Evolutionary conservation across 108 stramenopile species (phyloP), one percentile per base, ranked within the genome.

Genomic region (Pseudonitzschia pungens): DNA sequence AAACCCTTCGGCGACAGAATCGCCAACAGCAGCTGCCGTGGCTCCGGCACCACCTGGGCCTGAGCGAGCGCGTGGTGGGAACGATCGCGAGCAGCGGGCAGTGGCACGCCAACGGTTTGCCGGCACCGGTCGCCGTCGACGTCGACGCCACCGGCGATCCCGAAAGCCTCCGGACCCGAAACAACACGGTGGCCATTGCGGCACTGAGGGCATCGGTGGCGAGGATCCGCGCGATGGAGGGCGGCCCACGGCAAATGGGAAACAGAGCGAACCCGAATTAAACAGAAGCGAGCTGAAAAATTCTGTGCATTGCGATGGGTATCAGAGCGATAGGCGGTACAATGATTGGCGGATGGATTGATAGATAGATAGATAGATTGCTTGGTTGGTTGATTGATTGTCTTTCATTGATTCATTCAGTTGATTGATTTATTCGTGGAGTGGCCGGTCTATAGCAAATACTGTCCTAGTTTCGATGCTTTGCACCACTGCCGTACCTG

Each of bases 121-220:
- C 69, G 31, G 69, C 62, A 45, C 75, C 57, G 8, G 10, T 5
- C 8, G 10, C 9, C 54, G 14, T 15, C 0, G 60, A 62, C 32
- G 20, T 3, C 18, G 0, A n/a, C 15, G 27, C 5, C 15, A 58
- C 0, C 29, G 27, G 7, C 26, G 6, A 70, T 43, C 11, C 33
- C 15, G 14, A 26, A 52, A 64, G 22, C 11, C 28, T 71, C 21
- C 51, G 65, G 20, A 24, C 76, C 21, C 51, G 65, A 28, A 24
- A 70, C 15, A 77, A 77, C 52, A 77, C 76, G 27, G 70, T 77
- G 48, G 76, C 76, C 5, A 63, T 77, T 24, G 76, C 69, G 21
- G 51, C 70, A 18, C 50, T 77, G 18, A 62, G 43, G 26, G 69
- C 76, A 42, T 77, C 76, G 15, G 64, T 71, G 20, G 56, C 57